phyloP scores from a whole-genome alignment of 129 eudicot genomes.

The Tagetes erecta region DNA sequence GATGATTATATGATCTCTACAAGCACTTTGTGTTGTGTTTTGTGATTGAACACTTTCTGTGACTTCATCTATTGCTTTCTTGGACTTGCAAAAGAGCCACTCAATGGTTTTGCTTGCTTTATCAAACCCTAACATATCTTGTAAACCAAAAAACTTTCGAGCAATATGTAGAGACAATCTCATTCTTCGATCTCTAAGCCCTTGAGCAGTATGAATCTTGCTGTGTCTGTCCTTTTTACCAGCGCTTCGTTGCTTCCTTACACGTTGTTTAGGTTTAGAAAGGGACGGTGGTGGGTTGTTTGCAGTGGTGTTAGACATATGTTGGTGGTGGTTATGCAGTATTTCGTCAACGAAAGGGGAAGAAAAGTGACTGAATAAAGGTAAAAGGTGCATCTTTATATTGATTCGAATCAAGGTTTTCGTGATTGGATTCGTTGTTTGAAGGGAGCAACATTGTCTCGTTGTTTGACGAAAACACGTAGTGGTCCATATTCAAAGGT shows the following conservation, averaged over 20 bases:
- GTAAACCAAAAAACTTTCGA: conserved; percentile 56
- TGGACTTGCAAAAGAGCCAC: conserved; percentile 58
- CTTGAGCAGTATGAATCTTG: conserved; percentile 56
- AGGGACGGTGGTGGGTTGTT: conserved; percentile 8
- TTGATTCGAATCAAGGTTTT: conserved; percentile 31
- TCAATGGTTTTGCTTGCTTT: conserved; percentile 64
- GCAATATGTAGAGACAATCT: conserved; percentile 55
- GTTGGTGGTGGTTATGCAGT: conserved; percentile 5
- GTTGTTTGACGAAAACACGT: conserved; percentile 33
- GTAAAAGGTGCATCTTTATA: conserved; percentile 30
- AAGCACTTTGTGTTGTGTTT: conserved; percentile 3
- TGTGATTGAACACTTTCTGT: conserved; percentile 16
- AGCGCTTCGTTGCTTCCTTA: conserved; percentile 26
- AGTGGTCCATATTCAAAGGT: conserved; percentile 26
- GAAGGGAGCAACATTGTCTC: conserved; percentile 17
- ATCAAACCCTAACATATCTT: conserved; percentile 57
- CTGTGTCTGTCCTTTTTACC: conserved; percentile 63
- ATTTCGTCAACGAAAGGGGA: conserved; percentile 42
- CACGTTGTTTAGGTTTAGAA: conserved; percentile 21
- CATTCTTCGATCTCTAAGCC: conserved; percentile 59
- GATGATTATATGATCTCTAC: conserved; percentile 6
- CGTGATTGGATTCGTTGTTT: conserved; percentile 25
- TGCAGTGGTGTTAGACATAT: not conserved
- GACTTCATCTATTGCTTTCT: conserved; percentile 49
- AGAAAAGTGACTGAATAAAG: conserved; percentile 31